These are phyloP conservation scores for Escovopsis sp. DNA, from an alignment of 2,329 filamentous ascomycete genomes.

Conservation along the genomic window DNA sequence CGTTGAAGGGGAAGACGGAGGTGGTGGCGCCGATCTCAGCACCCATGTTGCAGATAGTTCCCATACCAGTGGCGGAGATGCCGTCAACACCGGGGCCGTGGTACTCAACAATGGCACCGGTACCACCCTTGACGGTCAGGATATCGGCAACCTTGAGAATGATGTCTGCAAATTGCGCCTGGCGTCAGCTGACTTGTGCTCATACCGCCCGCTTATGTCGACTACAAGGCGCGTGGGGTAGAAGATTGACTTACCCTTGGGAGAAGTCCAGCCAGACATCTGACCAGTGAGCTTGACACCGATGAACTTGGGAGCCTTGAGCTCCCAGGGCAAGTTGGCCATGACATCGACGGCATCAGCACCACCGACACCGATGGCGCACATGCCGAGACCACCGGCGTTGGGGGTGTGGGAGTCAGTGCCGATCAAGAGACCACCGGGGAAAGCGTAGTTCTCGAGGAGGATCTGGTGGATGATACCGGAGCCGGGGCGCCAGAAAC, in stretches of 20 bases:
- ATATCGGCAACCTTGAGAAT: conserved; percentile 96
- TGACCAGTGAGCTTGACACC: conserved; percentile 89
- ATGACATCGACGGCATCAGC: conserved; percentile 98
- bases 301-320: conserved; percentile 95
- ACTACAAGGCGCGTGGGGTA: background rate
- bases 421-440: conserved; percentile 92
- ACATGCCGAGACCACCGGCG: conserved; percentile 89
- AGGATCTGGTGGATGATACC: conserved; percentile 99
- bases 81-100: conserved; percentile 56
- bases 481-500: conserved; percentile 97
- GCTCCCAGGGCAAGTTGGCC: conserved; percentile 92
- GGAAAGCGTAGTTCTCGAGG: conserved; percentile 98
- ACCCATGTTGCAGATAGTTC: conserved; percentile 60
- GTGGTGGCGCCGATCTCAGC: conserved; percentile 75
- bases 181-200: background rate
- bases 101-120: conserved; percentile 78
- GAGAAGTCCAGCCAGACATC: conserved; percentile 79
- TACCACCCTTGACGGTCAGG: conserved; percentile 94
- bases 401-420: conserved; percentile 98
- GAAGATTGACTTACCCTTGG: conserved; percentile 54
- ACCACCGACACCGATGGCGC: conserved; percentile 91
- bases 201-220: background rate
- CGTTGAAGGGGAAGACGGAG: conserved; percentile 93
- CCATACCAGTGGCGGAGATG: conserved; percentile 76
- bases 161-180: conserved; percentile 46